These are phyloP conservation scores for Vitis vinifera DNA, from an alignment of 164 flowering plant genomes.

Conservation along the genomic window DNA sequence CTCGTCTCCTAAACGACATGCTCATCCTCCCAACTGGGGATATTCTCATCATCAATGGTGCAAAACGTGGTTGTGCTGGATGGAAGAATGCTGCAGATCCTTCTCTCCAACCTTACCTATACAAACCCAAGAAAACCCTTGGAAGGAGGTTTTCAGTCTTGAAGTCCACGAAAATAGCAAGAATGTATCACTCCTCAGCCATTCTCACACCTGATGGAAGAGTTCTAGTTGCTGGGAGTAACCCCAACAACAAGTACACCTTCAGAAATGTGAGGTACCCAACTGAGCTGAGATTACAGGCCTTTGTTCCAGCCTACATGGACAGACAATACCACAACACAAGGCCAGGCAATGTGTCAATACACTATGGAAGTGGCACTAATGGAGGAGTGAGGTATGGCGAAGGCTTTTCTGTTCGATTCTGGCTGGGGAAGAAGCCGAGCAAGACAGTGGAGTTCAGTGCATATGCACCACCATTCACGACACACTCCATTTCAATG, in stretches of 20 bases:
- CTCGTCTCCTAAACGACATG: constrained; percentile 62
- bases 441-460: constrained; percentile 32
- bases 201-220: constrained; percentile 66
- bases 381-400: constrained; percentile 30
- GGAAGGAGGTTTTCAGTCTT: constrained; percentile 46
- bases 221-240: constrained; percentile 69
- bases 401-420: constrained; percentile 39
- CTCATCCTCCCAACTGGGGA: constrained; percentile 63
- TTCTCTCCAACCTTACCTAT: constrained; percentile 49
- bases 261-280: constrained; percentile 49
- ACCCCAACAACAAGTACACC: constrained; percentile 49
- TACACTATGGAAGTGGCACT: constrained; percentile 7
- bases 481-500: constrained; percentile 63
- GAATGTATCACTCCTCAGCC: constrained; percentile 81
- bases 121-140: constrained; percentile 36
- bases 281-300: constrained; percentile 63
- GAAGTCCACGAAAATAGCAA: constrained; percentile 39
- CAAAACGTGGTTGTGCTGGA: constrained; percentile 52
- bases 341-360: constrained; percentile 45
- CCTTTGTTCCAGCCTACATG: constrained; percentile 55
- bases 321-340: constrained; percentile 19
- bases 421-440: constrained; percentile 32
- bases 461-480: constrained; percentile 62
- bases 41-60: constrained; percentile 67
- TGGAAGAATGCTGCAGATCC: constrained; percentile 49